phyloP scores from a whole-genome alignment of 352 stramenopile genomes.

The Globisporangium alternatum region DNA sequence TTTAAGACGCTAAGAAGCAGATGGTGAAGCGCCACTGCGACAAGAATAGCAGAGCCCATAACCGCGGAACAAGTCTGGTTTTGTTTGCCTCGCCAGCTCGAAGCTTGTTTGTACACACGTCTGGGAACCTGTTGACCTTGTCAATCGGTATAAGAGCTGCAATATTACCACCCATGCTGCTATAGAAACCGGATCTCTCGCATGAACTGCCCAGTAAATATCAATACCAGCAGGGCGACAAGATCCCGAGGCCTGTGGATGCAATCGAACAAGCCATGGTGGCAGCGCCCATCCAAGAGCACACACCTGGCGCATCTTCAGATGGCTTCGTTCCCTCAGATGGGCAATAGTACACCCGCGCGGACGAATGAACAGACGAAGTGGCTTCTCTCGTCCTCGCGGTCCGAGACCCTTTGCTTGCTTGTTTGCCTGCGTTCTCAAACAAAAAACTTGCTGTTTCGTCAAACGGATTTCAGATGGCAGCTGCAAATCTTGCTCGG shows the following conservation, averaged over 20 bases:
- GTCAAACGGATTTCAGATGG: too few species aligned
- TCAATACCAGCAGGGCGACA: neutral
- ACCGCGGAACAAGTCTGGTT: neutral
- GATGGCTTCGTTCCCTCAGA: neutral
- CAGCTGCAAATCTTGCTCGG: too few species aligned
- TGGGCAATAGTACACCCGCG: neutral
- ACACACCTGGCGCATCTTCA: neutral
- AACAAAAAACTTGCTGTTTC: too few species aligned
- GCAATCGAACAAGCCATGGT: neutral
- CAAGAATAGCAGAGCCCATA: neutral
- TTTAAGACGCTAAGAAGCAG: too few species aligned
- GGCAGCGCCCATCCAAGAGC: neutral
- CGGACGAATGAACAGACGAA: neutral
- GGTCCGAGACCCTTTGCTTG: neutral
- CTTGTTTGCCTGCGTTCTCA: neutral
- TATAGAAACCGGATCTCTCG: slow-evolving; percentile 1
- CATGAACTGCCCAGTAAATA: neutral
- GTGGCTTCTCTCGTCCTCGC: too few species aligned
- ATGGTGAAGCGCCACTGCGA: neutral
- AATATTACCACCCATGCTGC: neutral
- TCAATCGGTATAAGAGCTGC: neutral
- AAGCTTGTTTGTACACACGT: neutral
- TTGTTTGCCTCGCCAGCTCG: neutral
- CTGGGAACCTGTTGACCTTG: neutral
- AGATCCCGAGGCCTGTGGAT: neutral